These are phyloP conservation scores for Acacia concinna DNA, from an alignment of 331 rosid species.

Conservation along the genomic window DNA sequence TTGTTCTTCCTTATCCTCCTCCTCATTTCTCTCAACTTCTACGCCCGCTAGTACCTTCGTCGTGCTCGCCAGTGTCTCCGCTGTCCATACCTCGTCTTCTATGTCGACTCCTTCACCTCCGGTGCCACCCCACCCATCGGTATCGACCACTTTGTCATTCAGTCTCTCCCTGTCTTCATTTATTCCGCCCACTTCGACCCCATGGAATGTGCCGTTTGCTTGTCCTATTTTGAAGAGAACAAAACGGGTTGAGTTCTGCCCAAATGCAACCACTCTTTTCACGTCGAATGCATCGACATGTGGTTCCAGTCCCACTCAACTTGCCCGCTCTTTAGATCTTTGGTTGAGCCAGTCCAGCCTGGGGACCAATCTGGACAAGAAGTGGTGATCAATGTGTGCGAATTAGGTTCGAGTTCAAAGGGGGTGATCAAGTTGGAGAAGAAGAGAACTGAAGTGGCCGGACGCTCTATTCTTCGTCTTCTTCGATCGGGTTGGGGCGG, in stretches of 20 bases:
- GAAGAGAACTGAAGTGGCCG: constrained; percentile 8
- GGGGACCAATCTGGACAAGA: constrained; percentile 18
- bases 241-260: constrained; percentile 75
- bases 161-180: constrained; percentile 61
- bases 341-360: constrained; percentile 44
- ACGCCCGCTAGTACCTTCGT: constrained; percentile 51
- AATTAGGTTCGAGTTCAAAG: constrained; percentile 44
- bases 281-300: constrained; percentile 77
- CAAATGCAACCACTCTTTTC: constrained; percentile 70
- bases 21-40: constrained; percentile 60
- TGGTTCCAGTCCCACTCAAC: constrained; percentile 85
- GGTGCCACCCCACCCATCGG: constrained; percentile 35
- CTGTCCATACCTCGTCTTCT: constrained; percentile 44
- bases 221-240: constrained; percentile 67
- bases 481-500: constrained; percentile 37
- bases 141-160: constrained; percentile 51
- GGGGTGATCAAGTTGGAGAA: background rate
- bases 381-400: constrained; percentile 24
- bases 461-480: constrained; percentile 21
- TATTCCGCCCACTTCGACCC: constrained; percentile 33
- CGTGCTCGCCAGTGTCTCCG: constrained; percentile 25
- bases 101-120: constrained; percentile 34
- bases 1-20: constrained; percentile 55
- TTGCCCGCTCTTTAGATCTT: constrained; percentile 73
- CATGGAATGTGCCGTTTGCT: constrained; percentile 75